Evolutionary conservation across 1,284 basidiomycete species (phyloP), one percentile per base, ranked within the genome.

Genomic region (Leccinum subrobustum): DNA sequence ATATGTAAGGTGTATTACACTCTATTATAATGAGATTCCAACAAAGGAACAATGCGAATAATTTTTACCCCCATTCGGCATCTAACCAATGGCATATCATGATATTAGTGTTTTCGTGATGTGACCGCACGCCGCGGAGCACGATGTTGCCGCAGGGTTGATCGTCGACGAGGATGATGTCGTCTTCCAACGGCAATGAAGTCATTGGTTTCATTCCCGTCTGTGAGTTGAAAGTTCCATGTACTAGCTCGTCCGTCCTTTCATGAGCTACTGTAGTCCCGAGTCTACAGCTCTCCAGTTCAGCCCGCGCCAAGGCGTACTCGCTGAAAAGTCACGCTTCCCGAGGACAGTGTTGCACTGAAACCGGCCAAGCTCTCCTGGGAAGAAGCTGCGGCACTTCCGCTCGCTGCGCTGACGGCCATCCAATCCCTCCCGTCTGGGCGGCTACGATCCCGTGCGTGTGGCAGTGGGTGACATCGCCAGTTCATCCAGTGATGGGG

Each of bases 311-410:
- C 78, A 84, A 69, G 86, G 87, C 4, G 75, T 81, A 14, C 75
- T 89, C 9, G 76, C 81, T 5, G 73, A 88, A 70, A 88, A 88
- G 72, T 76, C 27, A 73, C 73, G 7, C 66, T 84, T 18, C 78
- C 81, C 8, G 29, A 29, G 7, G 29, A 29, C 29, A 29, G 9
- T 29, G 29, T 29, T 53, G 74, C 74, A n/a, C 67, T 54, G 12
- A 80, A 81, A 25, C 87, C 88, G 1, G 52, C 70, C 0, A 77
- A 77, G 31, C 65, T 90, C 48, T 75, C 78, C 6, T 77, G 80
- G 53, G 74, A 77, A 1, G 76, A 88, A 66, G 86, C 86, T 0
- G 81, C 87, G 1, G 86, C 85, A 0, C 66, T 91, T 14, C 74
- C 82, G 0, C 73, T 88, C 12, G 81, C 81, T 8, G 83, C 76